Evolutionary conservation across 495 filamentous ascomycete species (phyloP), one percentile per base, ranked within the genome.

Genomic region (Letharia lupina): DNA sequence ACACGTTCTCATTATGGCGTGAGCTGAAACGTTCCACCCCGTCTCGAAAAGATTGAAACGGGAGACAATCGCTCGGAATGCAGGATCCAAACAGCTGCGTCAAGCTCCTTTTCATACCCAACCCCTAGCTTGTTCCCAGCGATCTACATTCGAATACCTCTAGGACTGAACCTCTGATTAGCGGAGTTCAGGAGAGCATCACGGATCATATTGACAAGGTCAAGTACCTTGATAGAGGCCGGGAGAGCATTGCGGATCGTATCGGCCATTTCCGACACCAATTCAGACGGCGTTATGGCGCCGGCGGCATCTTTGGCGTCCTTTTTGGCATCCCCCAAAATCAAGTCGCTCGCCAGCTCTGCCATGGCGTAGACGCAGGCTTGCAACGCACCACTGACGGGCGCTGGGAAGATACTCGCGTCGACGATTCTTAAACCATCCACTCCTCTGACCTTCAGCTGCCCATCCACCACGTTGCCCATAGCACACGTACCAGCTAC

Each of bases 391-490:
- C 67, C 76, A 10, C 73, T 71, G 18, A 78, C 52, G 7, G 72
- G 42, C 4, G 75, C 59, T 1, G 76, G 78, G 47, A 79, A 72
- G 0, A 80, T 74, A 56, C 78, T 78, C 0, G 77, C 74, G 63
- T 80, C 76, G 0, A 75, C 72, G 31, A 79, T 73, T 37, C 77
- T 66, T n/a, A 80, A 64, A 6, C 72, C 71, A 31, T 75, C 61
- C 5, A 81, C 74, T 1, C 77, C 79, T 16, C 69, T 69, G 15
- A 80, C 75, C 3, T 69, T 72, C 1, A 80, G 67, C 64, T 74
- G 69, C 48, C 69, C 70, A 64, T 80, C 76, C 20, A 80, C 74
- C 1, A 79, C 77, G 59, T 72, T 74, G 5, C 78, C 78, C 77
- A 80, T 79, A 0, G 76, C 73, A 35, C 70, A 71, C 3, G 71